phyloP scores from a whole-genome alignment of 352 stramenopile species.

The Phytophthora pistaciae region DNA sequence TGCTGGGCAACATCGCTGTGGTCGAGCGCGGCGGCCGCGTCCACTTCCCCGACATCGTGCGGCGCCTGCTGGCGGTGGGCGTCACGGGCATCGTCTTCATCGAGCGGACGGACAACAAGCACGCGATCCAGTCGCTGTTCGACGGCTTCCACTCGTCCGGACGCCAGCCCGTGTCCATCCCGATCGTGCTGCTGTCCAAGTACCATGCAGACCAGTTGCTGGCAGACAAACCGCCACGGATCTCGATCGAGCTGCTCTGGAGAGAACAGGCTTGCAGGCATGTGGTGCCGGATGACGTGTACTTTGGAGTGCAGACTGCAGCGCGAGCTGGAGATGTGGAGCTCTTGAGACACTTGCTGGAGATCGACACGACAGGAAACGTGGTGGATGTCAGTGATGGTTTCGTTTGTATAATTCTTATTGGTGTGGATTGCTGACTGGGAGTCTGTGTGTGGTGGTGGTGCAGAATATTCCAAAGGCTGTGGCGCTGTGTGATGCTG shows the following conservation, averaged over 20 bases:
- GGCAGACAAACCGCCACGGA: constrained; percentile 53
- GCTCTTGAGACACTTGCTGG: constrained; percentile 76
- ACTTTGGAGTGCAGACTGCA: constrained; percentile 77
- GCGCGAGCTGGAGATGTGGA: constrained; percentile 79
- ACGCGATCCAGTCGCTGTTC: constrained; percentile 79
- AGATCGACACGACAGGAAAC: constrained; percentile 68
- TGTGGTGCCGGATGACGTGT: constrained; percentile 75
- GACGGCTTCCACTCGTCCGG: constrained; percentile 90
- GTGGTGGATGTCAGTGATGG: constrained; percentile 60
- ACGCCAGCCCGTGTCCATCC: constrained; percentile 74
- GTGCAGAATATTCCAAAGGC: constrained; percentile 77
- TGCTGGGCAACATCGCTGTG: constrained; percentile 77
- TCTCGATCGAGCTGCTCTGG: constrained; percentile 78
- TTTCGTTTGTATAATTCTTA: neutral
- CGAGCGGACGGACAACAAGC: constrained; percentile 64
- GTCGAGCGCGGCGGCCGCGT: constrained; percentile 82
- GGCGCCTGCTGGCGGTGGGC: constrained; percentile 67
- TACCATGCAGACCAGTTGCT: constrained; percentile 82
- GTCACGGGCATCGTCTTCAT: constrained; percentile 84
- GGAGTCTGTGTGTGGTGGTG: constrained; percentile 11
- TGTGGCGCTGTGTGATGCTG: constrained; percentile 82
- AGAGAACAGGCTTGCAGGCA: constrained; percentile 74
- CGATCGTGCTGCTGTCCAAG: constrained; percentile 83
- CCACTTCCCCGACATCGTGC: constrained; percentile 88
- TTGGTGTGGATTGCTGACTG: constrained; percentile 15